Percentiles rank a stretch among this genome's conserved stretches.
Conservation (phyloP, 2,329 filamentous ascomycete genomes). For the Nemania serpens region DNA sequence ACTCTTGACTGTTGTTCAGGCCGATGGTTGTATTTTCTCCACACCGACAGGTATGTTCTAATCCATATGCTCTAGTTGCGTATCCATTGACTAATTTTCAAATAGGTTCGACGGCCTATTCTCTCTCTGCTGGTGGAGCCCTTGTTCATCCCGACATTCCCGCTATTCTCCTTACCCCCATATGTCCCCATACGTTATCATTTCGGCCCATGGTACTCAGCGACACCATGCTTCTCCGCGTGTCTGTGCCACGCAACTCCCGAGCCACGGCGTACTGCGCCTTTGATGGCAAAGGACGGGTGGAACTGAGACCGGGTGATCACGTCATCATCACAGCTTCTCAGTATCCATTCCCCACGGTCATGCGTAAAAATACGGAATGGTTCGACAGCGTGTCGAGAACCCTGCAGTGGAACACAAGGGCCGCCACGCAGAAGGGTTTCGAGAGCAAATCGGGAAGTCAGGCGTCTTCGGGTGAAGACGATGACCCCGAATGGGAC, state of each 20-base stretch:
- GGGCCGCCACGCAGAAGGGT: conserved; percentile 88
- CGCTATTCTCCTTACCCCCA: conserved; percentile 93
- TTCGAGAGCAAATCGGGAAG: conserved; percentile 62
- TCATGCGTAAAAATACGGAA: conserved; percentile 85
- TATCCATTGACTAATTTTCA: conserved; percentile 11
- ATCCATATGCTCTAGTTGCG: not conserved
- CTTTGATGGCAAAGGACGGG: conserved; percentile 94
- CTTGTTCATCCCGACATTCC: conserved; percentile 97
- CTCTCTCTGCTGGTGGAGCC: conserved; percentile 90
- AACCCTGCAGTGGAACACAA: conserved; percentile 92
- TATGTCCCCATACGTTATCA: conserved; percentile 94
- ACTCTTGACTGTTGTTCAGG: conserved; percentile 92
- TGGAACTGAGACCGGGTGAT: conserved; percentile 91
- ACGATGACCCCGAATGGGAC: conserved; percentile 76
- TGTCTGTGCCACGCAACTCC: conserved; percentile 81
- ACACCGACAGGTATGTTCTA: conserved; percentile 77
- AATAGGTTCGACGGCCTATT: conserved; percentile 84
- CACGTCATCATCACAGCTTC: conserved; percentile 95
- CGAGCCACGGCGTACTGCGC: conserved; percentile 95
- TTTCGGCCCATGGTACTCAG: conserved; percentile 98
- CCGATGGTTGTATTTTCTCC: conserved; percentile 96
- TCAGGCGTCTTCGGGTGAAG: conserved; percentile 57
- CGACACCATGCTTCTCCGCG: conserved; percentile 88
- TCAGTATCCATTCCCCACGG: conserved; percentile 96
- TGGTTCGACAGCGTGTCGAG: conserved; percentile 97